phyloP scores from a whole-genome alignment of 345 rosid species.

The Fremontodendron californicum region DNA sequence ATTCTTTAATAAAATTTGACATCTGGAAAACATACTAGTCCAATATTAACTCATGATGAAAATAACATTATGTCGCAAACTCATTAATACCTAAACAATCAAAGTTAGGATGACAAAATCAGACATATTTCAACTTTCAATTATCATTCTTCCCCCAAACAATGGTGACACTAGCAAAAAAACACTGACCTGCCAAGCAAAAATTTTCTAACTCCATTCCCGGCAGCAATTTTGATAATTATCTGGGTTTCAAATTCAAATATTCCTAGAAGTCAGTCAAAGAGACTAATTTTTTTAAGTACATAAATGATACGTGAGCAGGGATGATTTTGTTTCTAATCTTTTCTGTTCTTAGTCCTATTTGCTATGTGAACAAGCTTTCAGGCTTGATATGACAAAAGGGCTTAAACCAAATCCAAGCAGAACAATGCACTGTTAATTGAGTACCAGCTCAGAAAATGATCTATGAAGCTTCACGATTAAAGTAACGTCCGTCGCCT shows the following conservation, averaged over 20 bases:
- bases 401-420: not conserved
- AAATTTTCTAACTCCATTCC: slow-evolving; percentile 81
- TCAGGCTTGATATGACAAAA: not conserved
- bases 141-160: not conserved
- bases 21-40: not conserved
- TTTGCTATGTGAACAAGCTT: not conserved
- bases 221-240: slow-evolving; percentile 91
- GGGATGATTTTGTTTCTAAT: not conserved
- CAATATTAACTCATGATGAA: not conserved
- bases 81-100: not conserved
- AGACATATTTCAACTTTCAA: not conserved
- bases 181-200: slow-evolving; percentile 77
- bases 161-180: not conserved
- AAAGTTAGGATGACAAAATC: not conserved
- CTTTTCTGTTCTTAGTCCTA: not conserved
- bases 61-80: not conserved
- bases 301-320: not conserved
- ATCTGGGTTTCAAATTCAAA: slow-evolving; percentile 47
- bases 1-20: not conserved
- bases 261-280: not conserved
- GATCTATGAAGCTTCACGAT: slow-evolving; percentile 88
- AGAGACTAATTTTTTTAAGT: not conserved
- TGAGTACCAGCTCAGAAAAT: not conserved
- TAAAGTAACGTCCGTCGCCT: slow-evolving; percentile 93
- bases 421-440: not conserved